Percentiles rank a stretch among this genome's conserved stretches.
Conservation (phyloP, 805 yeast genomes). For the Clavispora carvajalis region DNA sequence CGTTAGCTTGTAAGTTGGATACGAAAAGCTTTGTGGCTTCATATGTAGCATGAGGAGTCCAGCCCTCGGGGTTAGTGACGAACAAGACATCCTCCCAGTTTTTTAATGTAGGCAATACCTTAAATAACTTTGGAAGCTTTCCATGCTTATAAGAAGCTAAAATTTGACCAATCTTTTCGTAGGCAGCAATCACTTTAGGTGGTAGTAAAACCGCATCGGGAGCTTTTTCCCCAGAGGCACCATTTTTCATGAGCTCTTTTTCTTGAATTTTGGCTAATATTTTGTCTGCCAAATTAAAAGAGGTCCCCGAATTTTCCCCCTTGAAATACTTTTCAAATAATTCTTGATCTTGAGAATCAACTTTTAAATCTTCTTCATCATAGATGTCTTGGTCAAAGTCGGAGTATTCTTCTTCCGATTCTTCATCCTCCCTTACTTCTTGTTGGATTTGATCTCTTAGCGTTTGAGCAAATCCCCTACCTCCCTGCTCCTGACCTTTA, state of each 20-base stretch:
- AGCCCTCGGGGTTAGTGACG: conserved; percentile 84
- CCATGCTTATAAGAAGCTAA: conserved; percentile 91
- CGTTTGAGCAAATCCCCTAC: conserved; percentile 19
- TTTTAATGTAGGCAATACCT: conserved; percentile 84
- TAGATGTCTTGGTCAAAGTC: conserved; percentile 42
- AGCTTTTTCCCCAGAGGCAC: conserved; percentile 25
- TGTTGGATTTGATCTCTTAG: conserved; percentile 19
- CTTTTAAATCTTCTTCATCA: conserved; percentile 58
- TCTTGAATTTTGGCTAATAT: conserved; percentile 86
- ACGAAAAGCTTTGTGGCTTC: conserved; percentile 95
- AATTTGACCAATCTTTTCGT: conserved; percentile 84
- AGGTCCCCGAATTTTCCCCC: conserved; percentile 21
- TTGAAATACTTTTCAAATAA: conserved; percentile 73
- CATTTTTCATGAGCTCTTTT: conserved; percentile 41
- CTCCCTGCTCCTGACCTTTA: conserved; percentile 10
- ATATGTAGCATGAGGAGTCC: conserved; percentile 94
- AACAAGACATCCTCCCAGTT: conserved; percentile 95
- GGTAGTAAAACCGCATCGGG: conserved; percentile 81
- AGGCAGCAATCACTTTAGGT: conserved; percentile 93
- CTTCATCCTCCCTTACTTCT: conserved; percentile 38
- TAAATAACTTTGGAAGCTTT: conserved; percentile 92
- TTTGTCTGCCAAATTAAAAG: conserved; percentile 82
- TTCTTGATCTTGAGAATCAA: conserved; percentile 78
- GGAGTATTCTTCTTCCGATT: conserved; percentile 48
- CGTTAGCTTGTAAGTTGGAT: conserved; percentile 79